Evolutionary conservation across 306 rosid species (phyloP).

Genomic region (Castanea mollissima): DNA sequence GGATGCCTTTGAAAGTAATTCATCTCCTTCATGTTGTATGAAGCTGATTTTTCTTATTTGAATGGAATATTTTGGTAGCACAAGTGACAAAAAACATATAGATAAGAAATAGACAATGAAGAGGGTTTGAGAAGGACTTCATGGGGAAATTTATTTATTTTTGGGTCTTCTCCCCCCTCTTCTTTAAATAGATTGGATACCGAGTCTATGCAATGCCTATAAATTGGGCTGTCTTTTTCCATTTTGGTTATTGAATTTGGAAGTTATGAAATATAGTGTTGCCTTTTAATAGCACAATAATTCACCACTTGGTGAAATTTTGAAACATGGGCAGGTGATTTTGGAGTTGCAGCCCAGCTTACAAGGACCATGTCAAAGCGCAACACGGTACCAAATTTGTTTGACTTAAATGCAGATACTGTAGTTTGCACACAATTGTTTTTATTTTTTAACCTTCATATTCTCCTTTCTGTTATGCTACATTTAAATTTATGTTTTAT

Average conservation of each 20-base stretch:
- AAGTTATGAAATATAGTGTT: neutral
- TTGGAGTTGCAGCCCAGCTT: slow-evolving; percentile 99
- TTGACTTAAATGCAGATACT: neutral
- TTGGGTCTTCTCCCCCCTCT: neutral
- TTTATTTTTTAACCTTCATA: no score
- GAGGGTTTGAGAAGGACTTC: neutral
- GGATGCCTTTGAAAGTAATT: no score
- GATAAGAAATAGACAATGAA: neutral
- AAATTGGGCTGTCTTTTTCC: neutral
- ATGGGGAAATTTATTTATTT: neutral
- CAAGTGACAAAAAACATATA: neutral
- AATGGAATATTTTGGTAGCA: neutral
- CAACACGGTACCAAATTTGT: slow-evolving; percentile 67
- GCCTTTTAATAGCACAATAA: neutral
- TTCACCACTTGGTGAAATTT: neutral
- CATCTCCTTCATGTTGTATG: no score
- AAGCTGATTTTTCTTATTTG: neutral
- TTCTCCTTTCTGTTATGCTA: no score
- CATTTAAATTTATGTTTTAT: neutral
- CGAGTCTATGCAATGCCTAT: neutral
- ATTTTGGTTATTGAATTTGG: neutral
- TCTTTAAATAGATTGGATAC: neutral
- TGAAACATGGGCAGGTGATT: slow-evolving; percentile 73
- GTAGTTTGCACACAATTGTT: neutral
- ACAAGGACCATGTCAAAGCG: slow-evolving; percentile 99